phyloP scores from a whole-genome alignment of 768 basidiomycete genomes.

The Trametes sanguinea region DNA sequence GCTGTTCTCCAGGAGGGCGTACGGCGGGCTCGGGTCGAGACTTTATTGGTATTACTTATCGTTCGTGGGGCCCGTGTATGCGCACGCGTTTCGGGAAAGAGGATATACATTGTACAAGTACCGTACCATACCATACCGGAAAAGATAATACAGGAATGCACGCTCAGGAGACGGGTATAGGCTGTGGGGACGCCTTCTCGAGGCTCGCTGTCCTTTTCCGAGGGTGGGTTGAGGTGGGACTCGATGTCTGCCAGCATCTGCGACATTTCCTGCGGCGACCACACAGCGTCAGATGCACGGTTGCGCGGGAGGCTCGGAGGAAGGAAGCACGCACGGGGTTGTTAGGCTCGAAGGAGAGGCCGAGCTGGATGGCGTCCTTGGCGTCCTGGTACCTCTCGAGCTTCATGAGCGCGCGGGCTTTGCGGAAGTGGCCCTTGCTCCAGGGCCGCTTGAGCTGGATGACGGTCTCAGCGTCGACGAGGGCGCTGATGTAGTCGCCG shows the following conservation, averaged over 20 bases:
- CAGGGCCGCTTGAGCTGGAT: slow-evolving; percentile 82
- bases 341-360: slow-evolving; percentile 80
- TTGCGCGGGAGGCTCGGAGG: background rate
- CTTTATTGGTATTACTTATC: background rate
- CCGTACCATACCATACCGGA: slow-evolving; percentile 17
- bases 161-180: slow-evolving; percentile 22
- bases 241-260: slow-evolving; percentile 26
- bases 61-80: background rate
- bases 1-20: background rate
- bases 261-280: slow-evolving; percentile 23
- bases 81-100: background rate
- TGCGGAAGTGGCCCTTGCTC: slow-evolving; percentile 96
- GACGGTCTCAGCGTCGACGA: slow-evolving; percentile 91
- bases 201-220: background rate
- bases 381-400: slow-evolving; percentile 73
- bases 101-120: slow-evolving; percentile 23
- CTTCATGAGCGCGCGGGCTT: slow-evolving; percentile 83
- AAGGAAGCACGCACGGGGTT: slow-evolving; percentile 44
- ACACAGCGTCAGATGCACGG: background rate
- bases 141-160: slow-evolving; percentile 12
- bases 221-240: slow-evolving; percentile 1
- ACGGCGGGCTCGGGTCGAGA: background rate
- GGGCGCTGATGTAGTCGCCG: slow-evolving; percentile 72
- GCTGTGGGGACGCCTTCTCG: slow-evolving; percentile 13
- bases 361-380: slow-evolving; percentile 76